A percentile compares a stretch with the other conserved stretches of the same genome.
These are phyloP conservation scores for Sphagnum magellanicum DNA, from an alignment of 228 moss, liverwort and hornwort genomes.

Conservation along the genomic window DNA sequence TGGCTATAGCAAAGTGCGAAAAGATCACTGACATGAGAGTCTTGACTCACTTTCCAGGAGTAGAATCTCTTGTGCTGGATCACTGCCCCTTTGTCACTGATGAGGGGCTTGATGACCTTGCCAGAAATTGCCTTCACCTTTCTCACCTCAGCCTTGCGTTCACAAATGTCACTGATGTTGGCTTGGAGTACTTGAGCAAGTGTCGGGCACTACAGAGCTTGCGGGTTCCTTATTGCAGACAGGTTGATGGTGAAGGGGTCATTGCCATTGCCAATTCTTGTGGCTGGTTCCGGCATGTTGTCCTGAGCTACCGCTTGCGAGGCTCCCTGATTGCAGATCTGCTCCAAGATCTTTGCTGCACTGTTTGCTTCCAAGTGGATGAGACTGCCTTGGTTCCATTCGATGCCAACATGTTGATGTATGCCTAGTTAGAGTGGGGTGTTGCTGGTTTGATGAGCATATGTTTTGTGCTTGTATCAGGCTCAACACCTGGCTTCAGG, in stretches of 20 bases:
- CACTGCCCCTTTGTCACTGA: conserved; percentile 72
- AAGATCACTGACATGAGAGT: conserved; percentile 49
- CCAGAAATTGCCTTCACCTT: conserved; percentile 43
- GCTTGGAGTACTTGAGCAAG: conserved; percentile 43
- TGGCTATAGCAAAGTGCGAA: conserved; percentile 63
- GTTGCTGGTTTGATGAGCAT: too few species aligned
- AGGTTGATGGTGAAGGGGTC: conserved; percentile 52
- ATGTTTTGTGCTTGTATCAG: too few species aligned
- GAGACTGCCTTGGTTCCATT: conserved; percentile 76
- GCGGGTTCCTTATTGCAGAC: conserved; percentile 67
- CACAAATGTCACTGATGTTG: conserved; percentile 60
- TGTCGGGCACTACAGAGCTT: conserved; percentile 62
- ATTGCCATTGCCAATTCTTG: conserved; percentile 63
- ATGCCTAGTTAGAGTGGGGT: too few species aligned
- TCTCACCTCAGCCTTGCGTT: conserved; percentile 67
- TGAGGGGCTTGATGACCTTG: conserved; percentile 42
- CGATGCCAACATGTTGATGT: conserved; percentile 23
- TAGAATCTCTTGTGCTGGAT: conserved; percentile 59
- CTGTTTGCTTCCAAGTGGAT: conserved; percentile 66
- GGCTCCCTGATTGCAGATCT: conserved; percentile 39
- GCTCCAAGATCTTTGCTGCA: conserved; percentile 57
- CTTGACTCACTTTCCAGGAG: conserved; percentile 35
- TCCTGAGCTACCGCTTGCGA: conserved; percentile 64
- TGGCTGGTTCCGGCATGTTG: conserved; percentile 63
- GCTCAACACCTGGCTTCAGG: too few species aligned